Conservation (phyloP, 306 rosid species). For the Amphicarpaea edgeworthii region DNA sequence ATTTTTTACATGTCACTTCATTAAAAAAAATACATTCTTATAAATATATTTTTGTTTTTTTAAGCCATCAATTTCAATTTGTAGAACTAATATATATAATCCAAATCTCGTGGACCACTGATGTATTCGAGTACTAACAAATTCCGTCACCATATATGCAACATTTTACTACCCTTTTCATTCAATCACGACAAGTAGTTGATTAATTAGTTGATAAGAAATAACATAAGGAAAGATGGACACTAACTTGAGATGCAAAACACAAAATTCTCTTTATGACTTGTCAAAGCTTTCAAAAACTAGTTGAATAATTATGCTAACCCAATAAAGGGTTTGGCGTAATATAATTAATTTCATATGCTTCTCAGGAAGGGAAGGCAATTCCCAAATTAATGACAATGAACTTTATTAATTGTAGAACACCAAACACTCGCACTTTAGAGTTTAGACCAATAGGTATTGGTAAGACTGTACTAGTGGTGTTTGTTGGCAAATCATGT, state of each 20-base stretch:
- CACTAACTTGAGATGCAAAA: slow-evolving; percentile 44
- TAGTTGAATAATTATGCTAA: slow-evolving; percentile 34
- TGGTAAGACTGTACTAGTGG: slow-evolving; percentile 2
- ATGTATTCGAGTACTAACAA: neutral
- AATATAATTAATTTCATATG: slow-evolving; percentile 46
- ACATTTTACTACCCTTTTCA: neutral
- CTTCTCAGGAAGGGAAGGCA: slow-evolving; percentile 40
- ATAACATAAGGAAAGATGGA: slow-evolving; percentile 27
- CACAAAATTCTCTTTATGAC: slow-evolving; percentile 31
- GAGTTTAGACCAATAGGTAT: slow-evolving; percentile 13
- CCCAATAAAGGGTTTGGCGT: slow-evolving; percentile 31
- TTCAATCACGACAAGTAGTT: slow-evolving; percentile 27
- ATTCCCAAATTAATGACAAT: slow-evolving; percentile 10
- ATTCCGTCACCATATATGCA: neutral
- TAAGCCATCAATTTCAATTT: neutral
- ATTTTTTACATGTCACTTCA: neutral
- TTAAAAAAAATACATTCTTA: neutral
- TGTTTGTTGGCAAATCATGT: slow-evolving; percentile 44
- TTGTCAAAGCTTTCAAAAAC: slow-evolving; percentile 37
- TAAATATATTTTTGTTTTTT: neutral
- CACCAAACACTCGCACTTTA: slow-evolving; percentile 39
- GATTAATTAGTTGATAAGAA: slow-evolving; percentile 36
- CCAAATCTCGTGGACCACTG: neutral
- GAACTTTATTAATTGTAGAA: slow-evolving; percentile 29
- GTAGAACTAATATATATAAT: neutral